Base-by-base conservation (phyloP, 352 stramenopile species). In the Phytophthora sp. region DNA sequence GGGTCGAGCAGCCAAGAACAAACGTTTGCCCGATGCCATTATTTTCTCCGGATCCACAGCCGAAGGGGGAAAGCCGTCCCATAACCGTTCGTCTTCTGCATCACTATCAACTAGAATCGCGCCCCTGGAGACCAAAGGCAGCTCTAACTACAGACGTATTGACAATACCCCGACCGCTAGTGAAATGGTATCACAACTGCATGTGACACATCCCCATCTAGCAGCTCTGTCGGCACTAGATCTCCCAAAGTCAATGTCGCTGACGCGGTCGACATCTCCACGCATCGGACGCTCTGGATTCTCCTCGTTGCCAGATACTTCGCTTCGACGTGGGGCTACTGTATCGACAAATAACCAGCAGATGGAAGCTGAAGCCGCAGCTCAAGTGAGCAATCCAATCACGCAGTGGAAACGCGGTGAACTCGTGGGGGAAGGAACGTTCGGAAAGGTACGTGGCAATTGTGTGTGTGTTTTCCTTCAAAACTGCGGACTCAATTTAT, bases 341-440 rank as follows among this genome's bases (percentile, higher is more conserved):
- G 20, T 42, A 41, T 15, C 57, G 38, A 50, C 58, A 57, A 61
- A 62, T 42, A 53, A 76, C 62, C 31, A 74, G 21, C 47, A 64
- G 42, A 13, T 45, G 30, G 55, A 61, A 15, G 29, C 27, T 42
- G 53, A 73, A 50, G 3, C 18, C 16, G 35, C 44, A 8, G 4
- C 57, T 1, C 26, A 61, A 31, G 56, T 52, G 0, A 71, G 71
- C 5, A 80, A 73, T n/a, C 44, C 67, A 6, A 89, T 85, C 39
- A 80, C 79, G 16, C 71, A 96, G 57, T 99, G 96, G 96, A 98
- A 94, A 58, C 75, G 96, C 29, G 97, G 97, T 4, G 82, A 98
- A 45, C 79, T 98, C 42, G 98, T 99, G 57, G 97, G 97, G 11
- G 82, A 90, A 69, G 97, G 97, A 36, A 98, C 93, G 0, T 99